Evolutionary conservation across 2,329 filamentous ascomycete genomes (phyloP).

Genomic region (Lachnellula suecica): DNA sequence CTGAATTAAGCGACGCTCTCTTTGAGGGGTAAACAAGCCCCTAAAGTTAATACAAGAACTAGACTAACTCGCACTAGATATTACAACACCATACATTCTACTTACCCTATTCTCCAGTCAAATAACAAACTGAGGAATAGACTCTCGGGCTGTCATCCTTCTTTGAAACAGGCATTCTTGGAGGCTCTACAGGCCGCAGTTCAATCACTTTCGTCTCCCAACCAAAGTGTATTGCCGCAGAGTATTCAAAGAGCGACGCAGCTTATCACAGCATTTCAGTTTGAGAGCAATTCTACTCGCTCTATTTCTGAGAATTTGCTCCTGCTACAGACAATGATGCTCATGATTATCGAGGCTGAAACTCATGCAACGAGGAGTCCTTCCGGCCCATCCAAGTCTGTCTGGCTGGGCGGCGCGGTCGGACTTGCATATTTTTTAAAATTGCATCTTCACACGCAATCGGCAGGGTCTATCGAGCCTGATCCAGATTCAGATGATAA

Average conservation of each 20-base stretch:
- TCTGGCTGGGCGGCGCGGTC: conserved; percentile 64
- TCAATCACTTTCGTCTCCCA: conserved; percentile 47
- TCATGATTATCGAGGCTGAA: conserved; percentile 67
- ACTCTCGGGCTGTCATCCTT: conserved; percentile 53
- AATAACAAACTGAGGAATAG: conserved; percentile 55
- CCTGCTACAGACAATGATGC: conserved; percentile 64
- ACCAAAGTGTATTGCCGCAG: conserved; percentile 29
- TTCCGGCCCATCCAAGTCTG: conserved; percentile 42
- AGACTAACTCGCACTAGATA: conserved; percentile 49
- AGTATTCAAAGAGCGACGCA: conserved; percentile 42
- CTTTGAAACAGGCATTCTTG: conserved; percentile 62
- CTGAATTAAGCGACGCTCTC: conserved; percentile 45
- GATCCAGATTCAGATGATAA: conserved; percentile 62
- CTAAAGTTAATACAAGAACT: neutral
- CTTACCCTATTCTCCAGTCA: conserved; percentile 62
- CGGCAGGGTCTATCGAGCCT: conserved; percentile 41
- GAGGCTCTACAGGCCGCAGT: conserved; percentile 62
- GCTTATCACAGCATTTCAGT: conserved; percentile 42
- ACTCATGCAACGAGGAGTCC: conserved; percentile 46
- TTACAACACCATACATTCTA: conserved; percentile 62
- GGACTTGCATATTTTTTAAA: conserved; percentile 65
- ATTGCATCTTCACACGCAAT: conserved; percentile 48
- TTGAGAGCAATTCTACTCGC: conserved; percentile 41
- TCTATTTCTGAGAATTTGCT: conserved; percentile 46
- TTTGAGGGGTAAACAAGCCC: conserved; percentile 38